phyloP scores from a whole-genome alignment of 164 flowering plant genomes.

The Umbilicus rupestris region DNA sequence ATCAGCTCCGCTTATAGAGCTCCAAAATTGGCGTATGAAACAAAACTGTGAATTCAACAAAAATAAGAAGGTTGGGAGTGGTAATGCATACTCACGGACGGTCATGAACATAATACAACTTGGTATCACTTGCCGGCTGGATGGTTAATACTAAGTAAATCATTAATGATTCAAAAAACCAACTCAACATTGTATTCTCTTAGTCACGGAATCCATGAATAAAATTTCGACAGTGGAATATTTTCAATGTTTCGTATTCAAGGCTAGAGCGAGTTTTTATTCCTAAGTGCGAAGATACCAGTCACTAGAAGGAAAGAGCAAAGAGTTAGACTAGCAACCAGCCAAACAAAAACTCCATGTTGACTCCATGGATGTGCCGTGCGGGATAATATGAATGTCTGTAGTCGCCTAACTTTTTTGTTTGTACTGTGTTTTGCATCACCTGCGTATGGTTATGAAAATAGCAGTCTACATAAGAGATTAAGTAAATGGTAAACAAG shows the following conservation, averaged over 20 bases:
- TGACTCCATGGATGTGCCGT: constrained; percentile 89
- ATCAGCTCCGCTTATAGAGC: constrained; percentile 66
- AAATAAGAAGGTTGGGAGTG: not conserved
- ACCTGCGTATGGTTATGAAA: constrained; percentile 15
- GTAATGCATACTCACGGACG: too few relatives aligned
- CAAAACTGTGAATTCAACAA: constrained; percentile 49
- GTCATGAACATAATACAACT: too few relatives aligned
- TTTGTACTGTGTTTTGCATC: constrained; percentile 17
- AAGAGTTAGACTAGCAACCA: constrained; percentile 28
- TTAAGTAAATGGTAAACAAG: not conserved
- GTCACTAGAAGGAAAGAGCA: not conserved
- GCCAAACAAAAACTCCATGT: constrained; percentile 66
- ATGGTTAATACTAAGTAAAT: too few relatives aligned
- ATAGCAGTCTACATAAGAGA: not conserved
- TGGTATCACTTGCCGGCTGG: too few relatives aligned
- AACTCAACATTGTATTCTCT: too few relatives aligned
- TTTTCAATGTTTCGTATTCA: too few relatives aligned
- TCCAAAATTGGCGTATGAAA: constrained; percentile 80
- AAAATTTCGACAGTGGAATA: too few relatives aligned
- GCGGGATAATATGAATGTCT: constrained; percentile 53
- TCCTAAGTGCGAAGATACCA: too few relatives aligned
- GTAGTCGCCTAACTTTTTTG: constrained; percentile 28
- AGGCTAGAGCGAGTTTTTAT: too few relatives aligned
- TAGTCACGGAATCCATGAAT: too few relatives aligned
- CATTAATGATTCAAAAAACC: too few relatives aligned